A percentile compares a stretch with the other conserved stretches of the same genome.
phyloP scores from a whole-genome alignment of 2,329 filamentous ascomycete genomes.

The Xylaria sp. region DNA sequence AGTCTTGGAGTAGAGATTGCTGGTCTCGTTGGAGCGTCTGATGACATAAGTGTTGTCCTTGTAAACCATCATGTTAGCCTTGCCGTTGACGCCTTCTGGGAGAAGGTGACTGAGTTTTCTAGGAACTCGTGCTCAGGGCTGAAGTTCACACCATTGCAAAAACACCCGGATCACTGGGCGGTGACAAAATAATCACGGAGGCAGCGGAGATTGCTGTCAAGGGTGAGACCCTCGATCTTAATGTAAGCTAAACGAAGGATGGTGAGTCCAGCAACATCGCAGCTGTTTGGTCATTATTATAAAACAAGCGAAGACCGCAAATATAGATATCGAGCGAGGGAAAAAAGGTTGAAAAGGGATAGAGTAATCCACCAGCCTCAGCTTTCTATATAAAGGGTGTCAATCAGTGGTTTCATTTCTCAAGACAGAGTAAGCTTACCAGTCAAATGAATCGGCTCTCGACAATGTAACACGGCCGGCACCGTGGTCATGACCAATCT shows the following conservation, averaged over 20 bases:
- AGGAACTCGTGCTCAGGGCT: constrained; percentile 63
- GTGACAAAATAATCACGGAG: constrained; percentile 62
- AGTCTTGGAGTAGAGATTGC: constrained; percentile 57
- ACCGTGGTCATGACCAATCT: constrained; percentile 69
- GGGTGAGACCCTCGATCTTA: constrained; percentile 61
- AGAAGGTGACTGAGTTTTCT: constrained; percentile 64
- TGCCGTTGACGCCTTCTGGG: constrained; percentile 57
- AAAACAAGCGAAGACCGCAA: constrained; percentile 63
- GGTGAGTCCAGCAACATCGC: constrained; percentile 55
- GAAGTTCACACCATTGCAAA: constrained; percentile 58
- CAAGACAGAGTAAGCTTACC: background rate
- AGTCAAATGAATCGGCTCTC: background rate
- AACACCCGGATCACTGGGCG: constrained; percentile 54
- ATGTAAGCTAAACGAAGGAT: constrained; percentile 46
- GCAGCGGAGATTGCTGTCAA: constrained; percentile 63
- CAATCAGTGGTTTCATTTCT: constrained; percentile 53
- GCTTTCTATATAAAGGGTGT: constrained; percentile 62
- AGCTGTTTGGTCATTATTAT: background rate
- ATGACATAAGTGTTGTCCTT: constrained; percentile 54
- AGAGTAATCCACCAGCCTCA: too few relatives aligned
- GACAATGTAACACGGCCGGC: constrained; percentile 82
- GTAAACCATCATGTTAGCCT: constrained; percentile 46
- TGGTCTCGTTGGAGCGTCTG: constrained; percentile 49
- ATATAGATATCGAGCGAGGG: too few relatives aligned
- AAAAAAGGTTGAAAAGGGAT: too few relatives aligned